Base-by-base conservation (phyloP, 176 grass and related monocot species). In the Raddia guianensis region DNA sequence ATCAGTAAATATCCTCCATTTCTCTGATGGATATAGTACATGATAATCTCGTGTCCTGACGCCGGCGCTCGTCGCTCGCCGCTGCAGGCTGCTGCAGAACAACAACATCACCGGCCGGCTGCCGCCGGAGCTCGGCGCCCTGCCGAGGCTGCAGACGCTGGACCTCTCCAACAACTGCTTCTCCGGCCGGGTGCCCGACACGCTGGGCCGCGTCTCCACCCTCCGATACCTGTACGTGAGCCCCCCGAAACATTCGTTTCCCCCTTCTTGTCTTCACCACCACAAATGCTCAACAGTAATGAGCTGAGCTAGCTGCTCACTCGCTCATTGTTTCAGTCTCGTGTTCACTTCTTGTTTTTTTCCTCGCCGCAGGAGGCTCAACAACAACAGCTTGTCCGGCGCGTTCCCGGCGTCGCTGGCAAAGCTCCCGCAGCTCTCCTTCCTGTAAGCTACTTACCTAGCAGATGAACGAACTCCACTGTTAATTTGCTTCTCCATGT, bases 361-460 rank as follows among this genome's bases (percentile, higher is more conserved):
- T 35, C 75, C 37, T 40, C 57, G 63, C 52, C 33, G 50, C 40
- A 94, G 92, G 90, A 86, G 92, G 66, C 86, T 98, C 12, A 98
- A 98, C 92, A 98, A 98, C 83, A 98, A 98, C 86, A 95, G 88
- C 86, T 78, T 98, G 78, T 95, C 90, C 61, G 95, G 92, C 9
- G 7, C 83, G 47, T 89, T 98, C 72, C 95, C 95, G 4, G 76
- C 74, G 75, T 87, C 95, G 33, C 82, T 98, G 45, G 91, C 90
- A 49, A 95, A 84, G 71, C 86, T 98, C 80, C 87, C 88, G 16
- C 78, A 91, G 75, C 90, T 98, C 61, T 83, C 92, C 4, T 95
- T 98, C 84, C 75, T 98, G 95, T 95, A 83, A 37, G n/a, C 53
- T 5, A 50, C 3, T 42, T 52, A 59, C 2, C 10, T 16, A 42